Percentiles rank a stretch among this genome's conserved stretches.
These are phyloP conservation scores for Pythium sp. DNA, from an alignment of 352 stramenopile genomes.

Conservation along the genomic window DNA sequence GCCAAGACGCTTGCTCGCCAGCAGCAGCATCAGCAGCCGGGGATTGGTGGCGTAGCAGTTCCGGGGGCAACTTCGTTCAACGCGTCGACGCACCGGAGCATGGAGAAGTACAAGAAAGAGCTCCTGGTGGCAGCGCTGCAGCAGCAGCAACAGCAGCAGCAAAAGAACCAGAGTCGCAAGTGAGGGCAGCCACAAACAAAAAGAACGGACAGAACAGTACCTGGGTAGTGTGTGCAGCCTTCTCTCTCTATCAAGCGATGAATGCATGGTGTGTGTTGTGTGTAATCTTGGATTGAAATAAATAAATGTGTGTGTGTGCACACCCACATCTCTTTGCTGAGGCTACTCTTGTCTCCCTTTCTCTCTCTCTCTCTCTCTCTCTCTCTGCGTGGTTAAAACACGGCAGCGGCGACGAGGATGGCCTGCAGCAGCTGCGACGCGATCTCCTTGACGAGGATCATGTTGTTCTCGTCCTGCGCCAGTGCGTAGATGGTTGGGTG, in stretches of 20 bases:
- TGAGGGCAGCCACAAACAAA: not conserved
- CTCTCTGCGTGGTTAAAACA: slow-evolving; percentile 31
- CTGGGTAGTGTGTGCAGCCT: not conserved
- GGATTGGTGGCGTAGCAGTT: not conserved
- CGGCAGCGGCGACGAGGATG: slow-evolving; percentile 69
- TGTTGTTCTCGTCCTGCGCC: slow-evolving; percentile 85
- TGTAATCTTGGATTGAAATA: slow-evolving; percentile 7
- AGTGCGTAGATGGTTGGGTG: slow-evolving; percentile 74
- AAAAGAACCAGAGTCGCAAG: slow-evolving; percentile 31
- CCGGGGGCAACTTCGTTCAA: slow-evolving; percentile 34
- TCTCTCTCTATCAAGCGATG: too few species aligned
- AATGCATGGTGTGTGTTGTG: not conserved
- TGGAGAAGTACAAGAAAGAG: slow-evolving; percentile 73
- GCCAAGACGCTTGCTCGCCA: slow-evolving; percentile 39
- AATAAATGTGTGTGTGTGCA: slow-evolving; percentile 5
- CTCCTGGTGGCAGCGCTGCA: slow-evolving; percentile 47
- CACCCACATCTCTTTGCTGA: not conserved
- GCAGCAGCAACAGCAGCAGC: slow-evolving; percentile 51
- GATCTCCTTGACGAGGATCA: slow-evolving; percentile 90
- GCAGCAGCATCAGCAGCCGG: slow-evolving; percentile 20
- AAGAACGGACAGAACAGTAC: not conserved
- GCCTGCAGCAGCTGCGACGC: slow-evolving; percentile 81
- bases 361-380: too few species aligned
- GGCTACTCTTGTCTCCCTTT: not conserved
- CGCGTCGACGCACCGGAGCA: slow-evolving; percentile 52